Evolutionary conservation across 352 stramenopile species (phyloP), one percentile per base, ranked within the genome.

Genomic region (Pythium sp.): DNA sequence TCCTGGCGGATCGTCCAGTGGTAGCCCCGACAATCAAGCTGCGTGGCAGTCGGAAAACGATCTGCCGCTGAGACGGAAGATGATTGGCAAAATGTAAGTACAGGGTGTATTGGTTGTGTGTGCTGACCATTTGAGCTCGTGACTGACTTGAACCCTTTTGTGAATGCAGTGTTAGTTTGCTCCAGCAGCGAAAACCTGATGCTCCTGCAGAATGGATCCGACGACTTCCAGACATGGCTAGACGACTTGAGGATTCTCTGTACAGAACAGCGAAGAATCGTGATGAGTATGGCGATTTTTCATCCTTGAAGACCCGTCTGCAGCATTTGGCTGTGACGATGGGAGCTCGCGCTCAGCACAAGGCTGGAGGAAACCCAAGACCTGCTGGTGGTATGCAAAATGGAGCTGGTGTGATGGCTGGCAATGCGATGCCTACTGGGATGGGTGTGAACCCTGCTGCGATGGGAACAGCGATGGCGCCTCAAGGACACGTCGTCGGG

Each of bases 211-310:
- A 99, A 77, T 99, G 97, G 97, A 94, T 99, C 65, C 92, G 98
- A 56, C 97, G 98, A 70, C 78, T 99, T 32, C 97, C 97, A 5
- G 95, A 99, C 73, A 99, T 99, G 97, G 97, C 97, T 7, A 96
- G 98, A 57, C 89, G 97, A 57, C 82, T 99, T 26, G 97, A 99
- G 74, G 97, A 99, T 70, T 98, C 95, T 56, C 77, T 99, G 56
- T 99, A 99, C 77, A 86, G 90, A 53, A 95, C 92, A 64, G 77
- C 97, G 68, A 83, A 96, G 80, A 81, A 95, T 76, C 77, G 97
- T 51, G 94, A 98, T 43, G 95, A 98, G 64, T 99, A 99, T 69
- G 97, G 96, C 58, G 94, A 99, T 73, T 96, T 96, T 60, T 88
- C 79, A 8, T 99, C 97, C 1, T 69, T 99, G 15, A 99, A 99